Evolutionary conservation across 192 early-diverging fungal species (phyloP).

Genomic region (Linnemannia zychae): DNA sequence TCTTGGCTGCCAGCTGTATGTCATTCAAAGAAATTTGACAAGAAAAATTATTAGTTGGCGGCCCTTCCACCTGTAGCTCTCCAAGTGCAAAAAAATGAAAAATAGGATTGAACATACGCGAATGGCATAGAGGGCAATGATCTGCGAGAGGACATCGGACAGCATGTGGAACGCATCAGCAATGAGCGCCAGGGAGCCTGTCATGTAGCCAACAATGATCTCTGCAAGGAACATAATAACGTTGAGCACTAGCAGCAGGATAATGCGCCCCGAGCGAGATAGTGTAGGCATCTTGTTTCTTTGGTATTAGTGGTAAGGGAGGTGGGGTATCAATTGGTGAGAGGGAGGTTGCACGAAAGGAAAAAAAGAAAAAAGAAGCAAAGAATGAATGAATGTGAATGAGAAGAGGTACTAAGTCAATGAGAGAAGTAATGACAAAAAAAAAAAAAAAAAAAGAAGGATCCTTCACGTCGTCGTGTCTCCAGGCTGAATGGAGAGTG

Average conservation of each 20-base stretch:
- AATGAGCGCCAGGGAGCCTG: conserved; percentile 84
- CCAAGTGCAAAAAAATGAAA: too few species aligned
- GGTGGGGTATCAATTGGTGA: not conserved
- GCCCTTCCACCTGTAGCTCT: not conserved
- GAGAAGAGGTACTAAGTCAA: not conserved
- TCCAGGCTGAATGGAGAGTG: not conserved
- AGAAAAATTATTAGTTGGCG: not conserved
- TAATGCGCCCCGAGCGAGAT: conserved; percentile 63
- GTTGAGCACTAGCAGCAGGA: conserved; percentile 73
- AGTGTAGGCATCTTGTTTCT: conserved; percentile 8
- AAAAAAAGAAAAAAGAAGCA: not conserved
- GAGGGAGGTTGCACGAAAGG: not conserved
- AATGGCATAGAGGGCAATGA: conserved; percentile 88
- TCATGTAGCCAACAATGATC: conserved; percentile 82
- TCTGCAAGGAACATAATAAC: conserved; percentile 83
- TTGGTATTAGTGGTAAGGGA: not conserved
- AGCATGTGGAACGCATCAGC: conserved; percentile 97
- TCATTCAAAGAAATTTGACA: conserved; percentile 8
- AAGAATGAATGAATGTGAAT: not conserved
- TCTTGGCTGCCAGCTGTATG: conserved; percentile 70
- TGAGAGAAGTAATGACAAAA: not conserved
- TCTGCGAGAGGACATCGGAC: conserved; percentile 81
- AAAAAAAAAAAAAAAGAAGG: too few species aligned
- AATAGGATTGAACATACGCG: conserved; percentile 50
- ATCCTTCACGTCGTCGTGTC: not conserved